Base-by-base conservation (phyloP, 2,329 filamentous ascomycete species). In the Aspergillus fischeri region DNA sequence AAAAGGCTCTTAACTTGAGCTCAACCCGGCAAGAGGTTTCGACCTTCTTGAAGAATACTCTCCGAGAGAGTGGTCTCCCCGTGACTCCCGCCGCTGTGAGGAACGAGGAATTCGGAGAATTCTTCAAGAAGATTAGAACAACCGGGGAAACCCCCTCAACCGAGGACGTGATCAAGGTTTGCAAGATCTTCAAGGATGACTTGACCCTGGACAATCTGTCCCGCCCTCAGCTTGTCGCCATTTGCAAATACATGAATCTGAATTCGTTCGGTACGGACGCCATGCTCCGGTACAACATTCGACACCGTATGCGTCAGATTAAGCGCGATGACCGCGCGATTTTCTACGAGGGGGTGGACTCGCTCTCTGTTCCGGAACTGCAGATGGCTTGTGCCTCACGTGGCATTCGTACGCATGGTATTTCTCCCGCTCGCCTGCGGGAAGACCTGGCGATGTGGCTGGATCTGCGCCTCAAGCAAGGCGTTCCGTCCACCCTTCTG, bases 111-210 rank as follows among this genome's bases (percentile, higher is more conserved):
- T 99, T 99, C 67, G 84, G 89, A 59, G 91, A 93, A 69, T 99
- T 99, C 78, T 99, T 99, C 87, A 89, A 91, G 73, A 99, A 99
- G 81, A 85, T 97, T 61, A 84, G 94, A 54, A 87, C 91, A 20
- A 97, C 93, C 1, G 94, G 93, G 62, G 93, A 97, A 79, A 83
- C 88, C 49, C 94, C 94, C 1, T 94, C 90, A 4, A 84, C 87
- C 54, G 84, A 92, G 64, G 94, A 99, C 71, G 91, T 99, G 62
- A 96, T 99, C 81, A 96, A 94, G 78, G 93, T 99, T 62, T 97
- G 94, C 86, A 95, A 97, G 82, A 89, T 96, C 63, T 99, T 99
- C 85, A 95, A 94, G 75, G 94, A 99, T 72, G 94, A 99, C 74
- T 74, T 99, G 68, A 99, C 94, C 0, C 83, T 99, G 32, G 94